A percentile compares a stretch with the other conserved stretches of the same genome.
These are phyloP conservation scores for Aspergillus melleus DNA, from an alignment of 2,329 filamentous ascomycete species.

Conservation along the genomic window DNA sequence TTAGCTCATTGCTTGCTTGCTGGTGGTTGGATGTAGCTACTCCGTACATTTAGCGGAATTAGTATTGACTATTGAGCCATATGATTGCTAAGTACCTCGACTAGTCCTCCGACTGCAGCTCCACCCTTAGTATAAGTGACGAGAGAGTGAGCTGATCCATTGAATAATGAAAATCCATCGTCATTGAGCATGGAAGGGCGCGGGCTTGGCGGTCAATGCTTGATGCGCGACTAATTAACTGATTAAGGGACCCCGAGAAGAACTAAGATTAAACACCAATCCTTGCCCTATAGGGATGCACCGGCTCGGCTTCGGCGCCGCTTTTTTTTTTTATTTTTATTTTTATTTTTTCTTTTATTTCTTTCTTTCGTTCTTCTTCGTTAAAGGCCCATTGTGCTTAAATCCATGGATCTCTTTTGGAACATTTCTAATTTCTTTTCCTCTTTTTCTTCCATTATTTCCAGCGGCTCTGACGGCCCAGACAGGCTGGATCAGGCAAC, in stretches of 20 bases:
- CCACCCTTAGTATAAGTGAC: not conserved
- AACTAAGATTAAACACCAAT: not conserved
- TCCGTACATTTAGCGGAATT: not conserved
- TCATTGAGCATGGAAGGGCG: slow-evolving; percentile 2
- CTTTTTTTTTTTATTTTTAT: not conserved
- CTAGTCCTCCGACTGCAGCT: not conserved
- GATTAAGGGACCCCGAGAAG: not conserved
- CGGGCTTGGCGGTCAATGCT: slow-evolving; percentile 18
- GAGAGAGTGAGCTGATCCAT: slow-evolving; percentile 4
- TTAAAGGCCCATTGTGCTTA: not conserved
- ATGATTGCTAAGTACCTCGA: not conserved
- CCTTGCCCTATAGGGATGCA: slow-evolving; percentile 19
- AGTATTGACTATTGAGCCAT: too few relatives aligned
- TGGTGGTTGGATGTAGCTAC: not conserved
- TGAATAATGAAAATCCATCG: not conserved
- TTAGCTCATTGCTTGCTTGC: not conserved
- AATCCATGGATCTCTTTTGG: not conserved
- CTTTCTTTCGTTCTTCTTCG: not conserved
- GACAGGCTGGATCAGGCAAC: slow-evolving; percentile 15
- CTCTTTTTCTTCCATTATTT: not conserved
- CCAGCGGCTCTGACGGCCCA: slow-evolving; percentile 12
- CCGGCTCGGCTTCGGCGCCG: slow-evolving; percentile 10
- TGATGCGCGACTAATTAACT: slow-evolving; percentile 8
- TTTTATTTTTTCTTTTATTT: not conserved
- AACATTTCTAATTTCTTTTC: not conserved